Evolutionary conservation across 2,329 filamentous ascomycete genomes (phyloP).

Genomic region (Penicillium sp.): DNA sequence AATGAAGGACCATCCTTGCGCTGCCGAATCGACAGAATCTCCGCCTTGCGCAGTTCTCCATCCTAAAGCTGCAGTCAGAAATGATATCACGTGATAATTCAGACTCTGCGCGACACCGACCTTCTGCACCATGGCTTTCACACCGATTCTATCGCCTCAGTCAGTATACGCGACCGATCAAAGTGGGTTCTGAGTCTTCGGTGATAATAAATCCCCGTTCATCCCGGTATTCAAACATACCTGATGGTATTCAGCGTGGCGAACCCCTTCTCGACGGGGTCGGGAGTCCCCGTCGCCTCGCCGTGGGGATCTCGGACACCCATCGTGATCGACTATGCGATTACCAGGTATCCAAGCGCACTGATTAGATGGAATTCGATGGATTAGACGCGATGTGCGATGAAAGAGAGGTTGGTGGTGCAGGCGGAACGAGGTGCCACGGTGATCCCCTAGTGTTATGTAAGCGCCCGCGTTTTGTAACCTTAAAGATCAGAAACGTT

Average conservation of each 20-base stretch:
- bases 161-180: constrained; percentile 39
- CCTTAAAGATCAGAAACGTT: neutral
- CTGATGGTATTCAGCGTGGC: constrained; percentile 81
- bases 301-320: constrained; percentile 55
- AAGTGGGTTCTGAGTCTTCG: constrained; percentile 15
- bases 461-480: neutral
- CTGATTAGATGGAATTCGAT: constrained; percentile 22
- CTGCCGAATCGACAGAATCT: constrained; percentile 91
- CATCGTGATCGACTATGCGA: constrained; percentile 42
- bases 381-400: constrained; percentile 10
- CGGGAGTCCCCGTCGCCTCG: constrained; percentile 55
- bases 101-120: constrained; percentile 47
- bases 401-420: constrained; percentile 6
- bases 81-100: constrained; percentile 34
- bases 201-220: constrained; percentile 5
- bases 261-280: constrained; percentile 69
- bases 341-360: neutral
- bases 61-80: constrained; percentile 50
- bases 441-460: neutral
- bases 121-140: constrained; percentile 68
- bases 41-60: constrained; percentile 82
- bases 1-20: constrained; percentile 85
- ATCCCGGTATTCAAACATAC: constrained; percentile 49
- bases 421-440: constrained; percentile 6
- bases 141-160: constrained; percentile 55